Percentiles rank a stretch among this genome's conserved stretches.
These are phyloP conservation scores for Penicillium coprophilum DNA, from an alignment of 495 filamentous ascomycete species.

Conservation along the genomic window DNA sequence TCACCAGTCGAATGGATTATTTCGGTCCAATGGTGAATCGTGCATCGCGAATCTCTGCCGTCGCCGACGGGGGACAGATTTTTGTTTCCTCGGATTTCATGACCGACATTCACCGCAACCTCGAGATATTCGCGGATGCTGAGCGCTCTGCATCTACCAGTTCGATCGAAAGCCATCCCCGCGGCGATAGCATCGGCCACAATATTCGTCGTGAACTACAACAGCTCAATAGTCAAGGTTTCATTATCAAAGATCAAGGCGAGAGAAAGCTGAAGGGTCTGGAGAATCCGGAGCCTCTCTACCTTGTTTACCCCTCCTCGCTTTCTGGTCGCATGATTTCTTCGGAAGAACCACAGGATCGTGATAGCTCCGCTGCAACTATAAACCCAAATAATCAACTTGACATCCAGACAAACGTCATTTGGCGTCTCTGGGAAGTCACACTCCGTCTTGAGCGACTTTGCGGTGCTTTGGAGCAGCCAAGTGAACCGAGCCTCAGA, in stretches of 20 bases:
- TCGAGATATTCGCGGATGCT: constrained; percentile 78
- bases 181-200: constrained; percentile 50
- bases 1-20: constrained; percentile 98
- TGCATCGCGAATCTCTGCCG: constrained; percentile 85
- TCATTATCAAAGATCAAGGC: constrained; percentile 94
- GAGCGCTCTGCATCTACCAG: constrained; percentile 67
- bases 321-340: constrained; percentile 75
- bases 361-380: constrained; percentile 38
- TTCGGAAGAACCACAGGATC: constrained; percentile 49
- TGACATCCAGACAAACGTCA: constrained; percentile 71
- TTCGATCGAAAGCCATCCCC: constrained; percentile 70
- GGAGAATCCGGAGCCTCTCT: constrained; percentile 95
- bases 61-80: constrained; percentile 96
- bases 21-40: constrained; percentile 99
- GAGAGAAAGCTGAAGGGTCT: constrained; percentile 92
- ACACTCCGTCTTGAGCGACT: constrained; percentile 88
- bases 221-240: constrained; percentile 85
- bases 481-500: constrained; percentile 54
- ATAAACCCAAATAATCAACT: constrained; percentile 56
- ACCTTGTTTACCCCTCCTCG: constrained; percentile 86
- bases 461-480: constrained; percentile 78
- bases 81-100: constrained; percentile 97
- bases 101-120: constrained; percentile 86
- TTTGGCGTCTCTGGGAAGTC: constrained; percentile 90
- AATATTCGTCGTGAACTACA: constrained; percentile 85